These are phyloP conservation scores for Globisporangium spiculum DNA, from an alignment of 352 stramenopile species.

Conservation along the genomic window DNA sequence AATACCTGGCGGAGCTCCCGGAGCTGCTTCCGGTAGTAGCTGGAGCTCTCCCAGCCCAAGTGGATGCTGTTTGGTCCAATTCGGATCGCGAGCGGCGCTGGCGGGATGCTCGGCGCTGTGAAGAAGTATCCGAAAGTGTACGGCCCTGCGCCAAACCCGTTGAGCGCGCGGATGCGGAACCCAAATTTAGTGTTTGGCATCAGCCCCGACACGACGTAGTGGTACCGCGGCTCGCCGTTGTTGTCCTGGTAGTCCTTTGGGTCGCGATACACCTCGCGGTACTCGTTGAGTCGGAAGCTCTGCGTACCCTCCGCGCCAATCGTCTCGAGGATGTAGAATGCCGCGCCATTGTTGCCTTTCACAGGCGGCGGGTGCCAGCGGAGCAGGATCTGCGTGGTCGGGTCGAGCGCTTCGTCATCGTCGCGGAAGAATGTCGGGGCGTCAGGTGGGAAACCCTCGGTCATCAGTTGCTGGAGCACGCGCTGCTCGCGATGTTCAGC, in stretches of 20 bases:
- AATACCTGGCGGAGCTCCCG: slow-evolving; percentile 82
- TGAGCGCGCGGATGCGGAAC: slow-evolving; percentile 88
- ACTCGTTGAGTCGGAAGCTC: slow-evolving; percentile 68
- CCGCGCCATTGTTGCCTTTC: slow-evolving; percentile 58
- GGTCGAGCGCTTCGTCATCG: slow-evolving; percentile 47
- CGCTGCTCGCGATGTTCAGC: slow-evolving; percentile 67
- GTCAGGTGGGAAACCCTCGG: slow-evolving; percentile 55
- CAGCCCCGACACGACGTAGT: slow-evolving; percentile 63
- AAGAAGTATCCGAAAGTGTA: slow-evolving; percentile 88
- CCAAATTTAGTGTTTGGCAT: slow-evolving; percentile 87
- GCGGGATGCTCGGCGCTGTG: slow-evolving; percentile 70
- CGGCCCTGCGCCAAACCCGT: slow-evolving; percentile 84
- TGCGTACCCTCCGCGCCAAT: slow-evolving; percentile 67
- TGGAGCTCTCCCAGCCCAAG: slow-evolving; percentile 73
- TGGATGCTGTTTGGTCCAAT: slow-evolving; percentile 71
- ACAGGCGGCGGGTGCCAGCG: slow-evolving; percentile 66
- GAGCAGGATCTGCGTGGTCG: slow-evolving; percentile 67
- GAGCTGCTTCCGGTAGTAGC: slow-evolving; percentile 61
- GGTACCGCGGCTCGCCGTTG: slow-evolving; percentile 68
- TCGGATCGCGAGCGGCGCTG: slow-evolving; percentile 57
- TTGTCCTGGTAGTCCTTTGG: slow-evolving; percentile 85
- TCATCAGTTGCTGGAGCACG: slow-evolving; percentile 64
- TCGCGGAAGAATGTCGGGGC: slow-evolving; percentile 55
- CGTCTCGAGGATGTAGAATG: slow-evolving; percentile 84
- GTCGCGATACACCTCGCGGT: slow-evolving; percentile 85